Evolutionary conservation across 164 flowering plant genomes (phyloP).

Genomic region (Santalum album): DNA sequence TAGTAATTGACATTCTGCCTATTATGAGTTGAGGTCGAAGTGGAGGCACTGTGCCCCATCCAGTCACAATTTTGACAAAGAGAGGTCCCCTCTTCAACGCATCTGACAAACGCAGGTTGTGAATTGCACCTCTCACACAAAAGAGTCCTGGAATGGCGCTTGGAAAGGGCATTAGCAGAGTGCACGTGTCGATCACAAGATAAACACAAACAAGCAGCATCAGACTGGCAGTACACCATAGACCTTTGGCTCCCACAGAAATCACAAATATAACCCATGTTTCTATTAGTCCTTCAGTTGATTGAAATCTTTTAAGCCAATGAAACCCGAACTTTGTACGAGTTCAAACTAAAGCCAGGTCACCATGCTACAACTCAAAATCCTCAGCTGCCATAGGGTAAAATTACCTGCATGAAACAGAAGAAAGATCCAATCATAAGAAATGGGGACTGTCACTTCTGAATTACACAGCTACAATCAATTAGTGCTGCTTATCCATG

Average conservation of each 20-base stretch:
- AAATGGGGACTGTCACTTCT: too few relatives aligned
- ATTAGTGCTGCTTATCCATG: too few relatives aligned
- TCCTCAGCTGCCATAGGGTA: too few relatives aligned
- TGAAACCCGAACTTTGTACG: too few relatives aligned
- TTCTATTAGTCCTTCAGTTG: constrained; percentile 3
- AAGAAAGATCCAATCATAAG: neutral
- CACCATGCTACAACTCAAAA: too few relatives aligned
- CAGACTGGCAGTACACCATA: constrained; percentile 81
- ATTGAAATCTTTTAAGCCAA: neutral
- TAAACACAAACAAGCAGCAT: constrained; percentile 81
- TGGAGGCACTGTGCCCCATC: constrained; percentile 43
- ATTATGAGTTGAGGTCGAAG: constrained; percentile 37
- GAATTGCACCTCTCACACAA: constrained; percentile 77
- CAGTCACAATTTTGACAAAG: constrained; percentile 90
- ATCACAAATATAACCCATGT: constrained; percentile 80
- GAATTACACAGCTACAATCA: too few relatives aligned
- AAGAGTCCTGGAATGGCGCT: constrained; percentile 80
- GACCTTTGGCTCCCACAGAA: constrained; percentile 82
- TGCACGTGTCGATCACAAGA: constrained; percentile 92
- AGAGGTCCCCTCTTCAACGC: constrained; percentile 59
- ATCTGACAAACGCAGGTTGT: constrained; percentile 75
- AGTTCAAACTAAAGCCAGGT: too few relatives aligned
- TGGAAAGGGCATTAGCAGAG: constrained; percentile 88
- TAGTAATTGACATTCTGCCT: constrained; percentile 66
- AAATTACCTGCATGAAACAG: too few relatives aligned